Percentiles rank a stretch among this genome's conserved stretches.
Conservation (phyloP, 208 protist species). For the Crithidia fasciculata region DNA sequence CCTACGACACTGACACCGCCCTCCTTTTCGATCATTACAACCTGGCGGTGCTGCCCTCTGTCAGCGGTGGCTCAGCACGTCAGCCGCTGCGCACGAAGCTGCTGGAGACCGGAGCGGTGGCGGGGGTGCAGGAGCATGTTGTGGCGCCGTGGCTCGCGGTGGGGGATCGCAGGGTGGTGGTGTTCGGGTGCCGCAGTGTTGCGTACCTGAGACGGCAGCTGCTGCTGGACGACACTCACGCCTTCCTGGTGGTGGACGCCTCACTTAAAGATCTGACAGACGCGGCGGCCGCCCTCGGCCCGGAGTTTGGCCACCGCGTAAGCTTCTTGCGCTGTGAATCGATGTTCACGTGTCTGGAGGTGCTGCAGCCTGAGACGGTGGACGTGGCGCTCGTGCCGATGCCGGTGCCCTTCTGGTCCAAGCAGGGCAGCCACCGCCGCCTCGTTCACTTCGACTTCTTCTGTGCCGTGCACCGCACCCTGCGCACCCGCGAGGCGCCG, state of each 20-base stretch:
- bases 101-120: constrained; percentile 15
- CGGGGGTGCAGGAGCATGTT: constrained; percentile 16
- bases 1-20: constrained; percentile 47
- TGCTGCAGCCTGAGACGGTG: constrained; percentile 44
- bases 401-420: constrained; percentile 76
- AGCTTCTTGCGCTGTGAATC: constrained; percentile 79
- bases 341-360: constrained; percentile 63
- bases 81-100: constrained; percentile 45
- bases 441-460: constrained; percentile 75
- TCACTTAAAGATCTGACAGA: constrained; percentile 55
- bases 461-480: constrained; percentile 55
- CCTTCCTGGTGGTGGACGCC: constrained; percentile 68
- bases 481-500: constrained; percentile 33
- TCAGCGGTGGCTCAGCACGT: constrained; percentile 49
- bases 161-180: constrained; percentile 37
- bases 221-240: constrained; percentile 27
- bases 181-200: constrained; percentile 68
- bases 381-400: constrained; percentile 79
- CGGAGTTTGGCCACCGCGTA: constrained; percentile 33
- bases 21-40: constrained; percentile 58
- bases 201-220: constrained; percentile 67
- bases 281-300: constrained; percentile 32
- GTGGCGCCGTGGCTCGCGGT: constrained; percentile 37
- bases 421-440: constrained; percentile 64
- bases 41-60: constrained; percentile 53